Base-by-base conservation (phyloP, 805 yeast genomes). In the Ogataea methanolica region DNA sequence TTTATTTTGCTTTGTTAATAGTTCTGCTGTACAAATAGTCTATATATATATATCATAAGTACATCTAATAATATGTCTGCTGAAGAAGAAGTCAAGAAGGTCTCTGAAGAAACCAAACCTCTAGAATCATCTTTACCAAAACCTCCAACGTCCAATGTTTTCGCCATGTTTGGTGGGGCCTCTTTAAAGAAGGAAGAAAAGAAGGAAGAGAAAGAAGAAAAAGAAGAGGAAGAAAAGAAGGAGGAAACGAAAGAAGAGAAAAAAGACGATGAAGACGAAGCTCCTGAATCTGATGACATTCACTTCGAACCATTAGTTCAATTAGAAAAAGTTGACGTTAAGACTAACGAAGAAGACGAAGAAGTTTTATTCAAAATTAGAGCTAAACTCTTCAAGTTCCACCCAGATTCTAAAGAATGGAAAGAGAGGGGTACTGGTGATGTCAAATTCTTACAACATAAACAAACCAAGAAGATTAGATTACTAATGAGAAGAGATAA, bases 361-460 rank as follows among this genome's bases (percentile, higher is more conserved):
- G 92, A 86, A 49, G 87, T 81, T 22, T 62, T 84, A 53, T 83
- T 72, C 73, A 94, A 94, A 72, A 88, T 88, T 58, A 80, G 99
- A 67, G 97, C 99, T 57, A 94, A 94, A 73, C 77, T 94, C 65
- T 94, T 92, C 78, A 86, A 89, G 72, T 92, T 86, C 75, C 74
- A 72, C 55, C 78, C 82, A 39, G 96, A 89, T 51, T 61, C 83
- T 45, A 85, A 84, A 64, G 98, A 94, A 73, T 94, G 99, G 99
- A 94, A 94, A 71, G 99, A 94, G 78, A 88, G 99, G 76, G 99
- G 99, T 61, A 89, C 97, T 34, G 99, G 99, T 64, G 99, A 94
- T 65, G 96, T 90, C 61, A 89, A 94, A 73, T 88, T 94, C 71
- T 81, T 94, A 67, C 78, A 92, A 75, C 97, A 92, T 75, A 90